Base-by-base conservation (phyloP, 2,329 filamentous ascomycete species). In the Phaeosphaeria sp. region DNA sequence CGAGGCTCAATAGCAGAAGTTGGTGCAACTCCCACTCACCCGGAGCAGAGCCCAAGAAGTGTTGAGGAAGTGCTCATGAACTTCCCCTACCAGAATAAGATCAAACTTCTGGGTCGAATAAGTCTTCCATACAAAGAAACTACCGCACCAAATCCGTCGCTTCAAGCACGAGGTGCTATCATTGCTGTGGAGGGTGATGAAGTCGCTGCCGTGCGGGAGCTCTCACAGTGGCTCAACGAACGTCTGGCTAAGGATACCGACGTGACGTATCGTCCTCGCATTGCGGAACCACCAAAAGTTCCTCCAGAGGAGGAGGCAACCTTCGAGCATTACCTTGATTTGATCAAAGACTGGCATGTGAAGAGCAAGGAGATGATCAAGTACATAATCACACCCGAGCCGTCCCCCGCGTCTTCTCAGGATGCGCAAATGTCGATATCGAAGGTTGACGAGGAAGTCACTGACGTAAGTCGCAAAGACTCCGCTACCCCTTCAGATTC, bases 111-210 rank as follows among this genome's bases (percentile, higher is more conserved):
- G 33, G 83, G 87, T 17, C 88, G 87, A 60, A 92, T 97, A 63
- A 90, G 90, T 46, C 90, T 89, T 22, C 88, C 91, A 0, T 80
- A 91, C 15, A 73, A 73, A 50, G 68, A 69, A 2, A 63, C 67
- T 20, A 63, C 64, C 7, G 59, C 63, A 6, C 59, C 62, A 6
- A 72, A 63, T 18, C 65, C 72, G 1, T 64, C 63, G 9, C 77
- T 58, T 77, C 81, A 68, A 65, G 20, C 81, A 6, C 86, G 93
- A n/a, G 93, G 94, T 0, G 86, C 90, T 0, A 85, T 97, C 39
- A 89, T 98, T 60, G 90, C 91, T 0, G 81, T 98, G 25, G 94
- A 98, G 76, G 93, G 93, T 0, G 83, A 89, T 18, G 85, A 89
- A 56, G 75, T 80, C 1, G 82, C 85, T 10, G 85, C 91, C 3